Conservation (phyloP, 2,329 filamentous ascomycete genomes). For the Cryphonectria radicalis region DNA sequence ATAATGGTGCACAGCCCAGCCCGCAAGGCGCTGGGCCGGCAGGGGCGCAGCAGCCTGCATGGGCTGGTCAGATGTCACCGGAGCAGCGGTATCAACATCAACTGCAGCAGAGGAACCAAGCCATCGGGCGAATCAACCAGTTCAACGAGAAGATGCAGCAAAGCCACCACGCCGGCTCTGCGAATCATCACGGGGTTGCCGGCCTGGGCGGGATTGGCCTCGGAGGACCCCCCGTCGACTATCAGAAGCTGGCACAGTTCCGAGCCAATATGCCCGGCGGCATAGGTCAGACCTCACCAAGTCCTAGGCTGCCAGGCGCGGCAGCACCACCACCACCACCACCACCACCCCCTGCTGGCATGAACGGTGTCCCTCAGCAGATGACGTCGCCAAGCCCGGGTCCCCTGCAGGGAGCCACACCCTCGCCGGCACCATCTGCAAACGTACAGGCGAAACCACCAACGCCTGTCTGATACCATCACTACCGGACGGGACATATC, state of each 20-base stretch:
- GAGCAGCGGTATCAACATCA: slow-evolving; percentile 38
- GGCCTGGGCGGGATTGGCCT: slow-evolving; percentile 45
- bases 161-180: slow-evolving; percentile 43
- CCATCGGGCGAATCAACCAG: slow-evolving; percentile 19
- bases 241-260: slow-evolving; percentile 42
- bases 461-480: slow-evolving; percentile 14
- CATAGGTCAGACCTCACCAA: slow-evolving; percentile 43
- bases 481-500: neutral
- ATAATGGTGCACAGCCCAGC: slow-evolving; percentile 23
- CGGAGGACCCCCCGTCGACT: slow-evolving; percentile 39
- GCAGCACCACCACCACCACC: slow-evolving; percentile 5
- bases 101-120: slow-evolving; percentile 17
- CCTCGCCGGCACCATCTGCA: slow-evolving; percentile 42
- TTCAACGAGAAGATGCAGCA: slow-evolving; percentile 32
- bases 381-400: slow-evolving; percentile 31
- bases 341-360: slow-evolving; percentile 24
- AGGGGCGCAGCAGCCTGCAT: slow-evolving; percentile 17
- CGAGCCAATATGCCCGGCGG: slow-evolving; percentile 44
- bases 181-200: slow-evolving; percentile 51
- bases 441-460: slow-evolving; percentile 41
- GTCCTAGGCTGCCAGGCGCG: slow-evolving; percentile 33
- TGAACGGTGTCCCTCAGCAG: slow-evolving; percentile 31
- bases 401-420: slow-evolving; percentile 29
- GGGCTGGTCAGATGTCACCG: slow-evolving; percentile 27
- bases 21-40: slow-evolving; percentile 20